phyloP scores from a whole-genome alignment of 2,329 filamentous ascomycete genomes.

The Fusarium equiseti region DNA sequence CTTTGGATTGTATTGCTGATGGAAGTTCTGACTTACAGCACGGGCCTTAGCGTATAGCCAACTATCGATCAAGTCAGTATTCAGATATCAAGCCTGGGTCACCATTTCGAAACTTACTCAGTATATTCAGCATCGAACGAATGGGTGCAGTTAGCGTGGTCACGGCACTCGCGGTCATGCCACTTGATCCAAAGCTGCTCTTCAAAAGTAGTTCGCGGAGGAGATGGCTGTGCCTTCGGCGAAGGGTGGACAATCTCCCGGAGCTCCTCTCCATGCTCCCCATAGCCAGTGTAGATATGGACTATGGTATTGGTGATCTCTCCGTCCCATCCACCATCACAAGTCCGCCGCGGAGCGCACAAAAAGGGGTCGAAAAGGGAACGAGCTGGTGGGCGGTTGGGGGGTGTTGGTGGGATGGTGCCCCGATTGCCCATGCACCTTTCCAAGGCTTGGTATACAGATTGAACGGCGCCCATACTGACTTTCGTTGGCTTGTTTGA shows the following conservation, averaged over 20 bases:
- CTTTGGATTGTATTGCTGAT: not conserved
- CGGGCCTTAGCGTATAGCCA: not conserved
- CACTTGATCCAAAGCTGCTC: not conserved
- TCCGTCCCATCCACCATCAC: too few species aligned
- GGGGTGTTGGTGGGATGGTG: too few species aligned
- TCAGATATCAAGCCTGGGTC: not conserved
- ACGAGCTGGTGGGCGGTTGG: not conserved
- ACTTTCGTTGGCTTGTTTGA: accelerated
- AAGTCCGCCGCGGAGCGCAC: too few species aligned
- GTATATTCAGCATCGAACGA: not conserved
- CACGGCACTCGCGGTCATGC: not conserved
- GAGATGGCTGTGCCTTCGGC: not conserved
- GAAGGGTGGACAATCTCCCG: not conserved
- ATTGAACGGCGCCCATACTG: slow-evolving; percentile 11
- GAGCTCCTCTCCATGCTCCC: not conserved
- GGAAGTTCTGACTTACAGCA: not conserved
- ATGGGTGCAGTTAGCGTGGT: not conserved
- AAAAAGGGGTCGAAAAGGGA: not conserved
- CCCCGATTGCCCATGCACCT: not conserved
- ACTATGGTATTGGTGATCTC: not conserved
- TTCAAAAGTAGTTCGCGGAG: not conserved
- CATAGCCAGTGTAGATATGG: not conserved
- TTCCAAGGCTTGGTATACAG: not conserved
- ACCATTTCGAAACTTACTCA: not conserved
- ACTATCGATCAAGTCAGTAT: not conserved